Conservation (phyloP, 768 basidiomycete genomes). For the Tylopilus plumbeoviolaceoides region DNA sequence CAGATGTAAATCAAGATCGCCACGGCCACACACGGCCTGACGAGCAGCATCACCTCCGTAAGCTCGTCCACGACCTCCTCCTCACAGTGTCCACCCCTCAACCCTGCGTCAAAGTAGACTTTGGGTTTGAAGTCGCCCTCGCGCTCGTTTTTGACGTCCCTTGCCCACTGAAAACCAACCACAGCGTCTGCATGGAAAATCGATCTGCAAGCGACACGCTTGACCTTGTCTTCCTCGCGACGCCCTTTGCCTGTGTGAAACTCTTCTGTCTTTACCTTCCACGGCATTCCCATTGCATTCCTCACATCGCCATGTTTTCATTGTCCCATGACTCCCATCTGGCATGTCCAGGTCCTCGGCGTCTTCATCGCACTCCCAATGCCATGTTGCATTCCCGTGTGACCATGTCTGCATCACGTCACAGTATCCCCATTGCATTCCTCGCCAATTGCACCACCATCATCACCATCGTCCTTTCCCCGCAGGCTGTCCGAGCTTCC, state of each 20-base stretch:
- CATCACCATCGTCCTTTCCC: too few relatives aligned
- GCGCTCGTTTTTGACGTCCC: constrained; percentile 68
- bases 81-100: constrained; percentile 55
- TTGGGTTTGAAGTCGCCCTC: constrained; percentile 77
- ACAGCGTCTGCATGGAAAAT: constrained; percentile 2
- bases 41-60: constrained; percentile 73
- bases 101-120: constrained; percentile 72
- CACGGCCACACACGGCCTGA: constrained; percentile 67
- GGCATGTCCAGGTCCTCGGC: too few relatives aligned
- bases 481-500: too few relatives aligned
- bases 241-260: constrained; percentile 43
- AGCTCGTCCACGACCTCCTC: constrained; percentile 73
- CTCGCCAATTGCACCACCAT: too few relatives aligned
- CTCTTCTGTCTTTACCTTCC: too few relatives aligned
- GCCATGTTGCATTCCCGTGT: too few relatives aligned
- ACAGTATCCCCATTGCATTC: too few relatives aligned
- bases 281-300: too few relatives aligned
- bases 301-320: too few relatives aligned
- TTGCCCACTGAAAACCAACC: constrained; percentile 58
- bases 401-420: too few relatives aligned
- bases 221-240: constrained; percentile 54
- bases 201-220: constrained; percentile 11
- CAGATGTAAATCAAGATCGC: constrained; percentile 75
- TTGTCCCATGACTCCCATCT: too few relatives aligned
- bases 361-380: too few relatives aligned